Conservation (phyloP, 202 grass and related monocot species). For the Bolboschoenoplectus hybrid region DNA sequence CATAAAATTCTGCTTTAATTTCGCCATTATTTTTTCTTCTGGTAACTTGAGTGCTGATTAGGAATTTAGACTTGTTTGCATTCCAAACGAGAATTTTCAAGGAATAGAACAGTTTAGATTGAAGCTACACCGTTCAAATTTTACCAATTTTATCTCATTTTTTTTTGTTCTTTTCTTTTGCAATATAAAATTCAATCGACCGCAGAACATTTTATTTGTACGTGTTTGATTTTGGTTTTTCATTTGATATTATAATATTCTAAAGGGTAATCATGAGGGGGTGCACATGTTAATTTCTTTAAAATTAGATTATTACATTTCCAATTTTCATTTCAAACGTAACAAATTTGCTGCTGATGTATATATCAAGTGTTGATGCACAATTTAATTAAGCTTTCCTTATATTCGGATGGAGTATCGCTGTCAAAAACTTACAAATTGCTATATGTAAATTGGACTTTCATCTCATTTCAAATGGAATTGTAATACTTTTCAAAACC, state of each 20-base stretch:
- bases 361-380: not conserved
- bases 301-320: conserved; percentile 9
- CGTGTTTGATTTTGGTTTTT: not conserved
- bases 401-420: not conserved
- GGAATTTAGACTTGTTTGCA: conserved; percentile 28
- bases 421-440: not conserved
- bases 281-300: not conserved
- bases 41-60: conserved; percentile 19
- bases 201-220: not conserved
- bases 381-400: not conserved
- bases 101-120: not conserved
- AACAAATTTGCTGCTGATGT: not conserved
- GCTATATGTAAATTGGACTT: not conserved
- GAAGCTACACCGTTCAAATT: not conserved
- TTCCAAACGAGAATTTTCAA: conserved; percentile 17
- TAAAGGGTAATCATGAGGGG: not conserved
- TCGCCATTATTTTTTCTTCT: not conserved
- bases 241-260: not conserved
- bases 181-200: not conserved
- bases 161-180: not conserved
- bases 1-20: not conserved
- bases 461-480: no score
- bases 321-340: conserved; percentile 4
- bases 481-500: no score
- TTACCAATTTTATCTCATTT: not conserved